Percentiles rank a stretch among this genome's conserved stretches.
Conservation (phyloP, 2,329 filamentous ascomycete species). For the Fusarium foetens region DNA sequence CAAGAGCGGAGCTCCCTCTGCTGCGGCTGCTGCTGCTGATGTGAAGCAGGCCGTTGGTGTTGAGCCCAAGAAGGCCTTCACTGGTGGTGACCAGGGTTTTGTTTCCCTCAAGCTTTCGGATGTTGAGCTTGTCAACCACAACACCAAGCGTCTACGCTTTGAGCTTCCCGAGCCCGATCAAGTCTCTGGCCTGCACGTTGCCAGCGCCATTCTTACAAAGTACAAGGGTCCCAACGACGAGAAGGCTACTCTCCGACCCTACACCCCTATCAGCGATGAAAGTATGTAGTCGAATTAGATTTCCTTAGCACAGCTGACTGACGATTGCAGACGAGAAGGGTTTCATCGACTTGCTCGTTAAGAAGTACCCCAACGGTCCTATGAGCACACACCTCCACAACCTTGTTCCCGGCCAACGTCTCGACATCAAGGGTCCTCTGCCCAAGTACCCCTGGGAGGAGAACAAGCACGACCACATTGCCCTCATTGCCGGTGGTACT, state of each 20-base stretch:
- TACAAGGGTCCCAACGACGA: slow-evolving; percentile 84
- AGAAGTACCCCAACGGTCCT: slow-evolving; percentile 88
- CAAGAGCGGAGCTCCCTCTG: slow-evolving; percentile 56
- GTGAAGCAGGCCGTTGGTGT: slow-evolving; percentile 61
- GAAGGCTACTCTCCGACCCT: slow-evolving; percentile 90
- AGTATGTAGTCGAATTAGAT: slow-evolving; percentile 57
- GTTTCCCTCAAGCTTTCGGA: slow-evolving; percentile 82
- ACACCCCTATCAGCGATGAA: slow-evolving; percentile 92
- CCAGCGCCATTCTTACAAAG: slow-evolving; percentile 92
- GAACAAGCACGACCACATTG: slow-evolving; percentile 95
- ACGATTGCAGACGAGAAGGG: slow-evolving; percentile 72
- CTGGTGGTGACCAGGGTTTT: slow-evolving; percentile 90
- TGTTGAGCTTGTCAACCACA: slow-evolving; percentile 86
- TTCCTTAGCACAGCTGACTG: slow-evolving; percentile 5
- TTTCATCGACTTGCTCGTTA: slow-evolving; percentile 88
- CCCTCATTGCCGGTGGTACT: slow-evolving; percentile 90
- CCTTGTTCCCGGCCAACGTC: slow-evolving; percentile 81
- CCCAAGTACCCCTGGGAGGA: slow-evolving; percentile 90
- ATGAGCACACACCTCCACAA: slow-evolving; percentile 92
- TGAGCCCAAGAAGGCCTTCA: slow-evolving; percentile 67
- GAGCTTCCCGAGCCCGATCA: slow-evolving; percentile 84
- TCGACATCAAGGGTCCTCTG: slow-evolving; percentile 94
- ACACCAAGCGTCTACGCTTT: slow-evolving; percentile 94
- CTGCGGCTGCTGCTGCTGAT: slow-evolving; percentile 64
- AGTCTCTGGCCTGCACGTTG: slow-evolving; percentile 82